Evolutionary conservation across 202 grass and related monocot species (phyloP).

Genomic region (Eragrostis tef): DNA sequence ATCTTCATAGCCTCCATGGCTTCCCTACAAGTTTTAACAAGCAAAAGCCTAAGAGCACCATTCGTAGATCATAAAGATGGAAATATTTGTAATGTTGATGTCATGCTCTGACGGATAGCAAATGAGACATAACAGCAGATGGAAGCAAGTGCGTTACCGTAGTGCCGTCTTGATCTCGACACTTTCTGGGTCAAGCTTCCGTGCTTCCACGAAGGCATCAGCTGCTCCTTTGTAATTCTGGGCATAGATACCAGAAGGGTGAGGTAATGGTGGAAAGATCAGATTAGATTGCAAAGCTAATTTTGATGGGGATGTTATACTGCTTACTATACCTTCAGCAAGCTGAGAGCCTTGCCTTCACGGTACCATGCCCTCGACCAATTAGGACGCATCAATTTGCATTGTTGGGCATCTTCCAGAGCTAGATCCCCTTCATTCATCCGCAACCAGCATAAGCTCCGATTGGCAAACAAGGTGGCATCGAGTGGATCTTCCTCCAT

Average conservation of each 20-base stretch:
- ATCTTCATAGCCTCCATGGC: background rate
- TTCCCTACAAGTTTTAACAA: background rate
- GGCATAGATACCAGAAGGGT: background rate
- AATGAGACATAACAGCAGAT: background rate
- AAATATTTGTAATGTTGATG: background rate
- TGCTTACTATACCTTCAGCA: slow-evolving; percentile 38
- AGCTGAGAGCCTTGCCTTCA: slow-evolving; percentile 34
- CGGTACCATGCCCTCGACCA: slow-evolving; percentile 53
- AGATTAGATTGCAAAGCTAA: background rate
- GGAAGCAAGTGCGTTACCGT: background rate
- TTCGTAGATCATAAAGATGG: background rate
- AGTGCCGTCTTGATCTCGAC: slow-evolving; percentile 32
- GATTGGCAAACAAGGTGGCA: slow-evolving; percentile 52
- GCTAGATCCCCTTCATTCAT: slow-evolving; percentile 23
- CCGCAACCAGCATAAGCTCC: slow-evolving; percentile 14
- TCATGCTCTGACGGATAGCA: background rate
- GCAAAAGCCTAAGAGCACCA: background rate
- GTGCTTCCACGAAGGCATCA: slow-evolving; percentile 1
- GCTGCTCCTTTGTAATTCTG: slow-evolving; percentile 34
- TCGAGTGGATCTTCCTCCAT: slow-evolving; percentile 28
- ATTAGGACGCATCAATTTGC: slow-evolving; percentile 16
- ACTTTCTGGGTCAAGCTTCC: slow-evolving; percentile 33
- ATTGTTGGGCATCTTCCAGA: slow-evolving; percentile 32
- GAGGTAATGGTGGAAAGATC: background rate
- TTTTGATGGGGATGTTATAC: background rate